Evolutionary conservation across 345 rosid genomes (phyloP).

Genomic region (Excoecaria cochinchinensis): DNA sequence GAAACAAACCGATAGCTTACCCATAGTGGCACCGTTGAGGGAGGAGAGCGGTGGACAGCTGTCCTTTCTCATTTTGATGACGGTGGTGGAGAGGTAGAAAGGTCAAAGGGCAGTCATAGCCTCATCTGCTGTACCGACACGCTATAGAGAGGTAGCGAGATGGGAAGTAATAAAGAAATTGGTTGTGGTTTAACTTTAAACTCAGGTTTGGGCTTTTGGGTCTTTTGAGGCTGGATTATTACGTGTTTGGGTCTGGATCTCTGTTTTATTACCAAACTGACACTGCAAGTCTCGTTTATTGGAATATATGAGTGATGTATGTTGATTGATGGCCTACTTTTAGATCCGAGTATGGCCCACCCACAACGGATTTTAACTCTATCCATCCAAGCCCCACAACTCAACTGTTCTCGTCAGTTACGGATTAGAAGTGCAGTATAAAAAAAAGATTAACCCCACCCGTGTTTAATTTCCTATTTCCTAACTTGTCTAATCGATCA

Average conservation of each 20-base stretch:
- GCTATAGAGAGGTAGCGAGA: too few species aligned
- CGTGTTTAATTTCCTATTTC: too few species aligned
- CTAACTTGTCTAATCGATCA: too few species aligned
- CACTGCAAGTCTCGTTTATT: not conserved
- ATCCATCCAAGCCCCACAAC: too few species aligned
- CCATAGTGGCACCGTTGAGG: constrained; percentile 30
- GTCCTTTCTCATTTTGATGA: constrained; percentile 54
- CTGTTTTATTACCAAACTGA: not conserved
- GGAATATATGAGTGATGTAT: not conserved
- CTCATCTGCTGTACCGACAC: constrained; percentile 2
- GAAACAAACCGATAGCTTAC: constrained; percentile 42
- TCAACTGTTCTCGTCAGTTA: too few species aligned
- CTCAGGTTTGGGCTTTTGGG: not conserved
- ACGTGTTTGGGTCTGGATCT: not conserved
- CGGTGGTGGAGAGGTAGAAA: not conserved
- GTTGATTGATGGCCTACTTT: not conserved
- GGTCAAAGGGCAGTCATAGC: constrained; percentile 26
- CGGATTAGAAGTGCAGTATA: too few species aligned
- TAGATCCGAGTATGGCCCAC: not conserved
- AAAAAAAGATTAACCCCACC: too few species aligned
- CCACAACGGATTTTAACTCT: too few species aligned
- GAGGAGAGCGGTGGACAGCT: constrained; percentile 29
- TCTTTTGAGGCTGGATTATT: not conserved
- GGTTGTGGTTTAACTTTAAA: too few species aligned
- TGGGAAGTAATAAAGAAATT: too few species aligned